Percentiles rank a stretch among this genome's conserved stretches.
phyloP scores from a whole-genome alignment of 2,329 filamentous ascomycete genomes.

The Paraphaeosphaeria sporulosa region DNA sequence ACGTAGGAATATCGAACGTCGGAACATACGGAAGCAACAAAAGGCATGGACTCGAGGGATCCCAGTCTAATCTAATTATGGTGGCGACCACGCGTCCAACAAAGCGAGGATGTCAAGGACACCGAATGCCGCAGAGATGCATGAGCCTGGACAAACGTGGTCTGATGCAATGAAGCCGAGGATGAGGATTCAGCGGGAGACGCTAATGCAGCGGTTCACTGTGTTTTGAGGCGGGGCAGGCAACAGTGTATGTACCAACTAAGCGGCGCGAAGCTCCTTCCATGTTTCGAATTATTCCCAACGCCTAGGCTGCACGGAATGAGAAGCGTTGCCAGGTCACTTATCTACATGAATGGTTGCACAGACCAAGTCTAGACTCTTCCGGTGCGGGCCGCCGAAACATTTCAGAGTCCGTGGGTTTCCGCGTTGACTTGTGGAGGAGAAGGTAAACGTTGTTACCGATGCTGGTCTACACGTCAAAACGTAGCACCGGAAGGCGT shows the following conservation, averaged over 20 bases:
- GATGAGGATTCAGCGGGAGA: neutral
- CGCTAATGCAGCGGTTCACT: neutral
- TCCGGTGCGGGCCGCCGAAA: conserved; percentile 1
- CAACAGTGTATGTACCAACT: neutral
- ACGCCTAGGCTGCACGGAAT: neutral
- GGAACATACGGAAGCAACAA: neutral
- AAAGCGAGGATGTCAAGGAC: neutral
- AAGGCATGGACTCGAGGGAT: neutral
- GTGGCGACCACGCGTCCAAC: neutral
- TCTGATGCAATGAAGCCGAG: neutral
- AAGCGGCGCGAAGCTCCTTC: neutral
- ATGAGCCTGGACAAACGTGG: neutral
- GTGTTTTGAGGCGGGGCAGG: neutral
- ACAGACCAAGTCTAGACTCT: conserved; percentile 1
- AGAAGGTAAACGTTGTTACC: neutral
- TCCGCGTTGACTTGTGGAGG: no score
- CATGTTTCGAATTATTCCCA: no score
- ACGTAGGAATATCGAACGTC: neutral
- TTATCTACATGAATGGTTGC: neutral
- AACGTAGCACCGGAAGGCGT: no score
- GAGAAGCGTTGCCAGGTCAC: neutral
- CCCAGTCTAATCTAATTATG: neutral
- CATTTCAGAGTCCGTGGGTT: neutral
- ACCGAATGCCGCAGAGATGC: neutral
- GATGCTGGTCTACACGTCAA: no score